Evolutionary conservation across 2,329 filamentous ascomycete species (phyloP).

Genomic region (Atkinsonella texensis): DNA sequence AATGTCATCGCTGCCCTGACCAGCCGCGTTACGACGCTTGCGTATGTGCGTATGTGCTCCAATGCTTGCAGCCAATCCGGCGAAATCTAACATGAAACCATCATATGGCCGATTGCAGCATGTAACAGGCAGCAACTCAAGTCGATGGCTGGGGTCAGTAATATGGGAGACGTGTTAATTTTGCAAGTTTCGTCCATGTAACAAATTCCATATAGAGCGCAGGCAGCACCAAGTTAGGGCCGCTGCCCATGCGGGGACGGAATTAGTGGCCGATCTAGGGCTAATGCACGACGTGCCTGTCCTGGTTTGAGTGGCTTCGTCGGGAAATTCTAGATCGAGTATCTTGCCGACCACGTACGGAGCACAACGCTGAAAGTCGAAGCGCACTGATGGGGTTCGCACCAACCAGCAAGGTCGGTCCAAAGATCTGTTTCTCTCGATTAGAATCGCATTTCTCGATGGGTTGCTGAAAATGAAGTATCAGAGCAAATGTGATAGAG

Average conservation of each 20-base stretch:
- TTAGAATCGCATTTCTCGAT: too few species aligned
- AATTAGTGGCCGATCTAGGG: slow-evolving; percentile 1
- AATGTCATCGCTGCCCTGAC: neutral
- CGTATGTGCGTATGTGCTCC: neutral
- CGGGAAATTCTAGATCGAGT: neutral
- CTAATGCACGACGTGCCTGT: slow-evolving; percentile 7
- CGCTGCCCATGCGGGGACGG: neutral
- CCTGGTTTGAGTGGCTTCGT: neutral
- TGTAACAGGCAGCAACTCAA: too few species aligned
- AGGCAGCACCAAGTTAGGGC: neutral
- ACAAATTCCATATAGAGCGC: too few species aligned
- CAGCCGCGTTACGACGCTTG: neutral
- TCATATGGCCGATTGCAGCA: too few species aligned
- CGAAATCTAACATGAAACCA: neutral
- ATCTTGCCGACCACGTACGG: neutral
- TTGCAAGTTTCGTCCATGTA: neutral
- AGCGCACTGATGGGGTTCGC: too few species aligned
- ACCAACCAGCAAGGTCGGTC: too few species aligned
- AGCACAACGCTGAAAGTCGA: neutral
- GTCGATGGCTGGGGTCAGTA: too few species aligned
- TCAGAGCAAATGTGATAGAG: too few species aligned
- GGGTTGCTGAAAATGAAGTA: too few species aligned
- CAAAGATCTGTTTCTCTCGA: too few species aligned
- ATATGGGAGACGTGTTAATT: neutral
- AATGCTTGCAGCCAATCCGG: neutral